Conservation (phyloP, 805 yeast genomes). For the Schwanniomyces vanrijiae region DNA sequence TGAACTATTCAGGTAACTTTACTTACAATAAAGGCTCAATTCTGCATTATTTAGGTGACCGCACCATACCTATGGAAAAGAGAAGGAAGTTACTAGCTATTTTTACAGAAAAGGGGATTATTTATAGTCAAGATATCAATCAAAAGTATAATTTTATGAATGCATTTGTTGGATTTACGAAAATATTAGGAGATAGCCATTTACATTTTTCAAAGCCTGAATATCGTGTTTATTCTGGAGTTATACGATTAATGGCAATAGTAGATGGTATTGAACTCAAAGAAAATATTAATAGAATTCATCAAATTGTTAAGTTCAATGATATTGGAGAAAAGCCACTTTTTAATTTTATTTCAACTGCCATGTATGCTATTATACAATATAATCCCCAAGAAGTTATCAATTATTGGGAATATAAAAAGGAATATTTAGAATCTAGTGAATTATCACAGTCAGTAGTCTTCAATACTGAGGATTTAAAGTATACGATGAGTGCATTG, state of each 20-base stretch:
- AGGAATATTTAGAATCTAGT: constrained; percentile 3
- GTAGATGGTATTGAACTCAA: constrained; percentile 8
- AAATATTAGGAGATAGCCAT: constrained; percentile 17
- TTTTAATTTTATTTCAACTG: constrained; percentile 15
- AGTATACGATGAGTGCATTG: constrained; percentile 30
- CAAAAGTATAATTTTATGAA: constrained; percentile 13
- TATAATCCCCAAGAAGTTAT: constrained; percentile 15
- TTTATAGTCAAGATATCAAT: constrained; percentile 10
- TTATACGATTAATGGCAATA: constrained; percentile 16
- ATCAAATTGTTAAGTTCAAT: constrained; percentile 2
- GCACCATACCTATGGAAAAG: constrained; percentile 7
- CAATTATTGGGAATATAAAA: constrained; percentile 22
- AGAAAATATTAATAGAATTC: constrained; percentile 11
- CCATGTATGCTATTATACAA: constrained; percentile 12
- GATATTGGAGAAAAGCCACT: constrained; percentile 1
- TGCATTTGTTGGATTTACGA: constrained; percentile 16
- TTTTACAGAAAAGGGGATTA: constrained; percentile 17
- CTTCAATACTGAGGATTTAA: constrained; percentile 23
- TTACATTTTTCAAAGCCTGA: constrained; percentile 16
- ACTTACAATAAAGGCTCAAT: constrained; percentile 12
- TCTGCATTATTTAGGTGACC: constrained; percentile 13
- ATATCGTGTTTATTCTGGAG: constrained; percentile 16
- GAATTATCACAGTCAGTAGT: background rate
- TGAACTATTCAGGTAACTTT: constrained; percentile 6
- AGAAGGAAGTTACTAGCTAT: constrained; percentile 20